Evolutionary conservation across 2,329 filamentous ascomycete species (phyloP).

Genomic region (Amauroascus niger): DNA sequence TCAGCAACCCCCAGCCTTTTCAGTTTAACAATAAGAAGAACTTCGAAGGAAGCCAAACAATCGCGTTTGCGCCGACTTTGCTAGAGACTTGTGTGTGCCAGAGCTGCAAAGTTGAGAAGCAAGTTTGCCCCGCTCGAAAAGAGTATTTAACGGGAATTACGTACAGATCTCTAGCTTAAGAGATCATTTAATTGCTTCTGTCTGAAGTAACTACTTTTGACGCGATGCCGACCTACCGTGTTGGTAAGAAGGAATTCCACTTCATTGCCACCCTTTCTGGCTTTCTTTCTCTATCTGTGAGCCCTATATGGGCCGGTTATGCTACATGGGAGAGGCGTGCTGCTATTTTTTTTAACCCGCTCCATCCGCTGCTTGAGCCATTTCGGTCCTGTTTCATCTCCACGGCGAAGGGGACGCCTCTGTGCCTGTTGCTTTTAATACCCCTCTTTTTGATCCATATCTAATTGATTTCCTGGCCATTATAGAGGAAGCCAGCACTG

Average conservation of each 20-base stretch:
- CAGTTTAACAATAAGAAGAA: no score
- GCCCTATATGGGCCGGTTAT: not conserved
- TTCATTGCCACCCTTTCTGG: not conserved
- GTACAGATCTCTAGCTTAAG: no score
- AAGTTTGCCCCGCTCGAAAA: no score
- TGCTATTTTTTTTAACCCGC: no score
- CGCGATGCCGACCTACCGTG: slow-evolving; percentile 18
- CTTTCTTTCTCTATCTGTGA: not conserved
- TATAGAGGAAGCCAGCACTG: slow-evolving; percentile 59
- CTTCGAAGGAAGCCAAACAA: no score
- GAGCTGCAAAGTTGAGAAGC: no score
- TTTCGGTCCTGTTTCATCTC: not conserved
- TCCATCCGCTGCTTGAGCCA: not conserved
- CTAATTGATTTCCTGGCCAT: slow-evolving; percentile 1
- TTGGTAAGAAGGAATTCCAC: slow-evolving; percentile 13
- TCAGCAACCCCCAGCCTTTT: no score
- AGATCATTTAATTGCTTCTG: no score
- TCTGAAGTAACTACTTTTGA: no score
- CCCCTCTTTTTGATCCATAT: not conserved
- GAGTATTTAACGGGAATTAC: no score
- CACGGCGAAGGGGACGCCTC: not conserved
- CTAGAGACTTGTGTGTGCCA: no score
- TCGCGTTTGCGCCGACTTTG: no score
- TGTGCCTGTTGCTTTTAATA: not conserved
- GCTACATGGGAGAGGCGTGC: not conserved